Conservation (phyloP, 75 land plant genomes). For the Selaginella tamariscina region DNA sequence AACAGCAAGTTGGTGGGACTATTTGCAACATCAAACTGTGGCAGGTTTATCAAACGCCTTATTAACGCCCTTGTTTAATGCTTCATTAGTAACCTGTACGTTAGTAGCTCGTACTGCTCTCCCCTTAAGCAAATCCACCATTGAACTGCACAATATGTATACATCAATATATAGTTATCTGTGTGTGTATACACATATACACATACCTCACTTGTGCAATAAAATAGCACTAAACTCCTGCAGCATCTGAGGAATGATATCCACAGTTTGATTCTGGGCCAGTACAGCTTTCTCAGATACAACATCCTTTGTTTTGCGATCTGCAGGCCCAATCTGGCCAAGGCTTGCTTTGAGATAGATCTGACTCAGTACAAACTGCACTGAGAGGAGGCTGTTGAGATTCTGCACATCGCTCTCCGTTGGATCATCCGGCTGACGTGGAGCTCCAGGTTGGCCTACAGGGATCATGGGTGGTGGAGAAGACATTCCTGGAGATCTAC, state of each 20-base stretch:
- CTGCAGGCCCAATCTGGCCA: background rate
- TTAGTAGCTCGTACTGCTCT: background rate
- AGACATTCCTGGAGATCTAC: no score
- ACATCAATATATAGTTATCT: background rate
- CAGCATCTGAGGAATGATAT: background rate
- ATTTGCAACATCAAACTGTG: background rate
- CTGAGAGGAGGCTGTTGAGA: background rate
- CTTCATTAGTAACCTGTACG: background rate
- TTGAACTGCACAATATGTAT: background rate
- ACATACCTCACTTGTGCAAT: background rate
- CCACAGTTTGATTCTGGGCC: background rate
- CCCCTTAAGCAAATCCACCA: background rate
- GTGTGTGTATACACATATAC: background rate
- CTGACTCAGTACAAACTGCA: background rate
- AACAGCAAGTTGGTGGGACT: background rate
- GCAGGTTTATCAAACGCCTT: background rate
- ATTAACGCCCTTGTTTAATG: background rate
- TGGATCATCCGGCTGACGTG: background rate
- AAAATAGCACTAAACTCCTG: background rate
- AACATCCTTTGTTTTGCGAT: no score
- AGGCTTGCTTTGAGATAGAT: background rate
- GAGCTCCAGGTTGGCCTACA: no score
- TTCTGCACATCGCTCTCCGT: background rate
- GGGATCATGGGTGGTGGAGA: no score
- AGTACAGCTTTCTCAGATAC: background rate